These are phyloP conservation scores for Diplotaxis tenuifolia DNA, from an alignment of 345 rosid species.

Conservation along the genomic window DNA sequence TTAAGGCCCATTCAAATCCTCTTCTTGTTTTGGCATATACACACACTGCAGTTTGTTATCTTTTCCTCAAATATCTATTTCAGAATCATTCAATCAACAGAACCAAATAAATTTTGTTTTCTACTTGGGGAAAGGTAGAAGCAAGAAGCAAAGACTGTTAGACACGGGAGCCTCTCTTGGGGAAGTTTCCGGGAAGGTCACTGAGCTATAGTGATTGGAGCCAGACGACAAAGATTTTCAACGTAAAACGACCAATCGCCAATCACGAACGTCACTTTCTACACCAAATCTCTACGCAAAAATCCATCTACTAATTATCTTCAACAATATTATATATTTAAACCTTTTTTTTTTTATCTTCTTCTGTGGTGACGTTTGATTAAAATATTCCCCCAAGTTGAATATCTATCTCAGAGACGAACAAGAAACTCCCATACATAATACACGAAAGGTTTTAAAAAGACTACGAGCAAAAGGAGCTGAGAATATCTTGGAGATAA, in stretches of 20 bases:
- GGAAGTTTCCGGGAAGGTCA: constrained; percentile 37
- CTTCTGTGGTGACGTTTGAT: neutral
- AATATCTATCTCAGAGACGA: neutral
- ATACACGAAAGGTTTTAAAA: neutral
- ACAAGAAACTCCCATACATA: neutral
- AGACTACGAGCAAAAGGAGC: neutral
- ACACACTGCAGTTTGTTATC: neutral
- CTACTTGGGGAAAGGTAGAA: neutral
- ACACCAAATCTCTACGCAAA: constrained; percentile 13
- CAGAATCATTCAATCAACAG: neutral
- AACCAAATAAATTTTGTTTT: neutral
- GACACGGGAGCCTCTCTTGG: neutral
- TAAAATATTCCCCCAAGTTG: neutral
- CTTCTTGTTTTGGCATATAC: neutral
- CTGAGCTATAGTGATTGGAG: constrained; percentile 5
- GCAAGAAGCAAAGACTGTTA: constrained; percentile 6
- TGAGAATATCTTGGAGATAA: neutral
- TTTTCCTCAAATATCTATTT: neutral
- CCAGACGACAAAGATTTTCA: constrained; percentile 15
- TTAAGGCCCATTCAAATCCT: neutral
- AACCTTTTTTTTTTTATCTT: neutral
- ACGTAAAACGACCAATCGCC: constrained; percentile 22
- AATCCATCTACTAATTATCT: constrained; percentile 5
- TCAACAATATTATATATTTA: neutral
- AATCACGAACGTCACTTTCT: constrained; percentile 17